phyloP scores from a whole-genome alignment of 31 red algal genomes.

The Endocladia muricata region DNA sequence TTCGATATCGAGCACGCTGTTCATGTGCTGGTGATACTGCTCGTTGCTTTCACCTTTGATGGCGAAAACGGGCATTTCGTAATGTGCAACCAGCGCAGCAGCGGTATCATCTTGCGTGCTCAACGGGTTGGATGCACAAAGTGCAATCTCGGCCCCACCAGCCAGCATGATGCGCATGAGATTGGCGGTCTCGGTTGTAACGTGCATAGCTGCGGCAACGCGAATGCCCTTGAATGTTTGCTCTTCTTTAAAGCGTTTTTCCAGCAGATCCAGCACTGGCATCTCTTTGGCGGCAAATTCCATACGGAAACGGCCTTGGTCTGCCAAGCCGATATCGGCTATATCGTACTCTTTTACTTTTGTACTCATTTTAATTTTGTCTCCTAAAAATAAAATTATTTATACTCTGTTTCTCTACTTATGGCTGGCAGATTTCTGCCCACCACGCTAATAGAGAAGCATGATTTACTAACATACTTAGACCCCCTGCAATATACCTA shows the following conservation, averaged over 20 bases:
- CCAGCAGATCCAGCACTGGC: constrained; percentile 89
- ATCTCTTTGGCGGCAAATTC: constrained; percentile 94
- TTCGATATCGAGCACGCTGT: constrained; percentile 84
- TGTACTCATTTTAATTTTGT: no score
- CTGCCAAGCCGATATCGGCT: constrained; percentile 85
- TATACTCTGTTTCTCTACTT: no score
- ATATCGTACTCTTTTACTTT: constrained; percentile 99
- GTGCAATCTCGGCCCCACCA: constrained; percentile 91
- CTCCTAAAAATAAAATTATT: no score
- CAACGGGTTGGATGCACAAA: constrained; percentile 99
- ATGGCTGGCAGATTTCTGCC: no score
- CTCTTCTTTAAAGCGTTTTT: constrained; percentile 63
- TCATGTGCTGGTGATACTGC: constrained; percentile 99
- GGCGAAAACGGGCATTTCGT: constrained; percentile 79
- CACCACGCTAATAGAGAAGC: no score
- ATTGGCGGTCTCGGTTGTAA: constrained; percentile 99
- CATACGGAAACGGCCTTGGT: constrained; percentile 89
- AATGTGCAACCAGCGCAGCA: constrained; percentile 77
- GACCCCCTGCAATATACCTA: no score
- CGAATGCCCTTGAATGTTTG: constrained; percentile 82
- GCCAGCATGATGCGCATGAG: constrained; percentile 98
- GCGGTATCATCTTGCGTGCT: constrained; percentile 98
- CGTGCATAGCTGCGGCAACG: constrained; percentile 97
- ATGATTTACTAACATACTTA: no score
- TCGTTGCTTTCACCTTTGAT: constrained; percentile 96